phyloP scores from a whole-genome alignment of 2,329 filamentous ascomycete genomes.

The Colletotrichum echinochloae region DNA sequence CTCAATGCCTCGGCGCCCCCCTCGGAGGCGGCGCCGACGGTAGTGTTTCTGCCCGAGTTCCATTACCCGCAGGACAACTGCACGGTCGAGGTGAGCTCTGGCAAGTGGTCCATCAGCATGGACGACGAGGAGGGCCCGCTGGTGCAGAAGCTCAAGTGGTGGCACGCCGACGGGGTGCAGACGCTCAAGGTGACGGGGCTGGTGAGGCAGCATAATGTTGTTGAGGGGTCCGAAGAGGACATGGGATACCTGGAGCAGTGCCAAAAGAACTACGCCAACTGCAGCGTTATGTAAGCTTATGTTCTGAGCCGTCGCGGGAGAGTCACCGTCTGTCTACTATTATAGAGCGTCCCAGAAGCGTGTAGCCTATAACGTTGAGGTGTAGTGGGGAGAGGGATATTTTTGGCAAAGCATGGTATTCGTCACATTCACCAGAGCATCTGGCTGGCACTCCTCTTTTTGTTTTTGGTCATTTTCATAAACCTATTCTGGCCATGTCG shows the following conservation, averaged over 20 bases:
- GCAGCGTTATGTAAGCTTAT: constrained; percentile 63
- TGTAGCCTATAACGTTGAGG: not conserved
- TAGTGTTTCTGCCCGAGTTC: constrained; percentile 89
- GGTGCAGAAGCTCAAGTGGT: constrained; percentile 88
- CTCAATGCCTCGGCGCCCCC: constrained; percentile 68
- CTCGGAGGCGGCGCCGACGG: constrained; percentile 76
- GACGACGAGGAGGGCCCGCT: constrained; percentile 77
- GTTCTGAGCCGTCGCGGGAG: not conserved
- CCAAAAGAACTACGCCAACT: constrained; percentile 62
- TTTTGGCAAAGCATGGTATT: constrained; percentile 9
- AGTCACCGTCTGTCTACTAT: not conserved
- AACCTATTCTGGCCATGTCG: too few species aligned
- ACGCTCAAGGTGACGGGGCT: constrained; percentile 80
- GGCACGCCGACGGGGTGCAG: constrained; percentile 90
- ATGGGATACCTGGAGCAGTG: constrained; percentile 83
- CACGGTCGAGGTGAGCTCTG: constrained; percentile 80
- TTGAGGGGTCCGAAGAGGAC: constrained; percentile 73
- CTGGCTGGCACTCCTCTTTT: not conserved
- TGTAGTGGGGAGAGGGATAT: not conserved
- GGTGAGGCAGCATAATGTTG: constrained; percentile 71
- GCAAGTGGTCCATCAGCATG: constrained; percentile 87
- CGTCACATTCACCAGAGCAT: too few species aligned
- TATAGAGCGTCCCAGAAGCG: not conserved
- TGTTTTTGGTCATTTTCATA: not conserved
- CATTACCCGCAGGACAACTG: constrained; percentile 86